A percentile compares a stretch with the other conserved stretches of the same genome.
phyloP scores from a whole-genome alignment of 768 basidiomycete genomes.

The Lactarius vividus region DNA sequence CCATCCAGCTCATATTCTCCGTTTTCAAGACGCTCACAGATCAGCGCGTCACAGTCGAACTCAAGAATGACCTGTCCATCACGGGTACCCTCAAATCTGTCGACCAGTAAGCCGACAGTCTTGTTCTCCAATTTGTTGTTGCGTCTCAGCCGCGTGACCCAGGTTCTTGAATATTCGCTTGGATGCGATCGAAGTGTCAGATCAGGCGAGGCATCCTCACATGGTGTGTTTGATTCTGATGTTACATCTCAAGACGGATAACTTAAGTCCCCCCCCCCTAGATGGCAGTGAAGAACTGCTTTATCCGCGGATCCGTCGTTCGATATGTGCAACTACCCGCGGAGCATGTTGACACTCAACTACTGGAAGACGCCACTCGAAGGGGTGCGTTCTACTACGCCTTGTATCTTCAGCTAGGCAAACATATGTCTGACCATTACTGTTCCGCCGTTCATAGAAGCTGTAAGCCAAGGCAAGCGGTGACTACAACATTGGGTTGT shows the following conservation, averaged over 20 bases:
- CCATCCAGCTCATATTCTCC: slow-evolving; percentile 80
- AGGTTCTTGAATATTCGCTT: slow-evolving; percentile 96
- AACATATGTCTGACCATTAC: slow-evolving; percentile 3
- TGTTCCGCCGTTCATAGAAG: slow-evolving; percentile 13
- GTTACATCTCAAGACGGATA: neutral
- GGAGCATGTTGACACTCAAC: slow-evolving; percentile 90
- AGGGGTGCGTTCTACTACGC: slow-evolving; percentile 59
- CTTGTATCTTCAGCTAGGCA: neutral
- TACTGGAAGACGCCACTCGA: slow-evolving; percentile 94
- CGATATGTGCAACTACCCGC: slow-evolving; percentile 95
- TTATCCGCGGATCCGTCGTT: slow-evolving; percentile 97
- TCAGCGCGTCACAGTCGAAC: slow-evolving; percentile 93
- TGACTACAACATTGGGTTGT: slow-evolving; percentile 1
- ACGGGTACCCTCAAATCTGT: slow-evolving; percentile 95
- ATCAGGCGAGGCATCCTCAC: slow-evolving; percentile 93
- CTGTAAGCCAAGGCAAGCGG: slow-evolving; percentile 19
- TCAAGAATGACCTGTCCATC: slow-evolving; percentile 98
- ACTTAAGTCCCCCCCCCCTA: slow-evolving; percentile 33
- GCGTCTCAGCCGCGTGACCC: slow-evolving; percentile 2
- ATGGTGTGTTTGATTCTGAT: slow-evolving; percentile 59
- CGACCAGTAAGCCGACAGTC: slow-evolving; percentile 74
- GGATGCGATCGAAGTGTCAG: slow-evolving; percentile 89
- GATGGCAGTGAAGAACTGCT: slow-evolving; percentile 99
- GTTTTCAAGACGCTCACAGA: slow-evolving; percentile 99
- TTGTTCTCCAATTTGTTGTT: neutral